phyloP scores from a whole-genome alignment of 1,284 basidiomycete genomes.

The Grifola frondosa region DNA sequence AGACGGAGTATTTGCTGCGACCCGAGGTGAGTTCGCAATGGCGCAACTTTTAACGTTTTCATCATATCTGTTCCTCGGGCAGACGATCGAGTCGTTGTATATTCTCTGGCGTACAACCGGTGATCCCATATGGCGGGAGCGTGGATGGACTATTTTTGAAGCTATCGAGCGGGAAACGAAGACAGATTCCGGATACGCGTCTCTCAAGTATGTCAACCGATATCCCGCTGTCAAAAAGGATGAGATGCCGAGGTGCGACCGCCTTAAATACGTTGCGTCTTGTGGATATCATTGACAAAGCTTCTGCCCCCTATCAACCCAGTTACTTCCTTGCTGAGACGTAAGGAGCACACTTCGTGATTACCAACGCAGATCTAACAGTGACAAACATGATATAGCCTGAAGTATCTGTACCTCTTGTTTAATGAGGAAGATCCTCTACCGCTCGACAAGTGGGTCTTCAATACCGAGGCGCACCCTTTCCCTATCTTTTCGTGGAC shows the following conservation, averaged over 20 bases:
- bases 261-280: not conserved
- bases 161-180: slow-evolving; percentile 62
- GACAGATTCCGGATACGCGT: slow-evolving; percentile 57
- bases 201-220: slow-evolving; percentile 47
- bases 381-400: slow-evolving; percentile 30
- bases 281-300: not conserved
- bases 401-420: slow-evolving; percentile 68
- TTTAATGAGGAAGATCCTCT: slow-evolving; percentile 56
- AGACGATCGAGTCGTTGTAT: slow-evolving; percentile 71
- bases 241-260: slow-evolving; percentile 63
- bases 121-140: slow-evolving; percentile 66
- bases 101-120: slow-evolving; percentile 69
- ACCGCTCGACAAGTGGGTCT: slow-evolving; percentile 73
- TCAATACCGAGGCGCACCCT: slow-evolving; percentile 84
- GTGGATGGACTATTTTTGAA: slow-evolving; percentile 74
- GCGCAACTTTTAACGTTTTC: no score
- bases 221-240: slow-evolving; percentile 40
- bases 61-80: not conserved
- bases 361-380: not conserved
- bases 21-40: slow-evolving; percentile 73
- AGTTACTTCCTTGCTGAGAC: slow-evolving; percentile 76
- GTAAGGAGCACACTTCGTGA: slow-evolving; percentile 28
- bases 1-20: slow-evolving; percentile 51
- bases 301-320: not conserved
- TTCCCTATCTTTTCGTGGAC: slow-evolving; percentile 71